Evolutionary conservation across 495 filamentous ascomycete genomes (phyloP), one percentile per base, ranked within the genome.

Genomic region (Evernia prunastri): DNA sequence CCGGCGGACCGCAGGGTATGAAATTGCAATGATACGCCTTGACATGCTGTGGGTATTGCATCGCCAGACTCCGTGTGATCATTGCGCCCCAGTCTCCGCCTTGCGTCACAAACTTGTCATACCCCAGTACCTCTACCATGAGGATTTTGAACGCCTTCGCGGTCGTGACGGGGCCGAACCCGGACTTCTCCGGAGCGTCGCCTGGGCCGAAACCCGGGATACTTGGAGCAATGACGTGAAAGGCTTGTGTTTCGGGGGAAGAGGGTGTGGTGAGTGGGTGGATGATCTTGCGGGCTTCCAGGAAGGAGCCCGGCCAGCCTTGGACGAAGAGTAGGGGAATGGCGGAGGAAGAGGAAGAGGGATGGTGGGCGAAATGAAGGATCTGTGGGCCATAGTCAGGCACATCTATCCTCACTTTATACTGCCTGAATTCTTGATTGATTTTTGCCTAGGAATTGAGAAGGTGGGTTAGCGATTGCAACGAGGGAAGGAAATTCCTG

Each of bases 301-400:
- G 64, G 58, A 77, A 77, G 27, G 74, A 76, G 17, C 76, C 74
- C 3, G 75, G 75, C 75, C 77, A 77, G 29, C 75, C 72, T 60
- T 76, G 72, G 42, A 75, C 53, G 40, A 77, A 66, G 27, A 77
- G 69, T 13, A 76, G 61, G 12, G 74, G 75, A 17, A 74, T 75
- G 18, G 73, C 70, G 40, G 68, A 61, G 12, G 61, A n/a, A 3
- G 64, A 78, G 10, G 56, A 40, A 23, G 66, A 70, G 2, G 29
- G 59, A 29, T 66, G 59, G 47, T 66, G 63, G 60, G 39, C 60
- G 60, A 60, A 70, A 31, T 70, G 66, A 10, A 67, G 47, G 3
- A 56, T 20, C 40, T 69, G 67, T 11, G 64, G 64, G 29, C 67
- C 67, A 39, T 69, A 63, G 33, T 42, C 43, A 10, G 67, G 67